These are phyloP conservation scores for Hypoxylon sp. DNA, from an alignment of 2,329 filamentous ascomycete genomes.

Conservation along the genomic window DNA sequence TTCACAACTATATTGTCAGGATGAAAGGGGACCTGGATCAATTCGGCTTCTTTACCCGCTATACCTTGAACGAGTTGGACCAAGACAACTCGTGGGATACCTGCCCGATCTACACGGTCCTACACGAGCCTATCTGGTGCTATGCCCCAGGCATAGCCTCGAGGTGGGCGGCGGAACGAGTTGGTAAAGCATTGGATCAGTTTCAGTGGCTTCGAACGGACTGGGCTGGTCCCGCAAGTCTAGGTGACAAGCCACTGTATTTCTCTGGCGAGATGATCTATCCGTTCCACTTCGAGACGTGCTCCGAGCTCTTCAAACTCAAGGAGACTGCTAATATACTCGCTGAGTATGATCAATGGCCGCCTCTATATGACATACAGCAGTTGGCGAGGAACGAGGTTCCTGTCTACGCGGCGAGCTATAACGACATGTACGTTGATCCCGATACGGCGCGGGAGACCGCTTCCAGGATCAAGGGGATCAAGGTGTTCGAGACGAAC, in stretches of 20 bases:
- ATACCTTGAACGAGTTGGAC: constrained; percentile 79
- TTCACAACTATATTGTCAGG: constrained; percentile 82
- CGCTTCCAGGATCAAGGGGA: constrained; percentile 79
- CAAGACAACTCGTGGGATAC: constrained; percentile 78
- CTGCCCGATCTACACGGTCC: constrained; percentile 84
- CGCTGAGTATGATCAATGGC: constrained; percentile 79
- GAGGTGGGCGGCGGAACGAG: constrained; percentile 80
- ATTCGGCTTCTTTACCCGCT: constrained; percentile 81
- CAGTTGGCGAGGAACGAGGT: constrained; percentile 83
- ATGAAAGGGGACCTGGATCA: constrained; percentile 80
- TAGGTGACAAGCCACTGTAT: constrained; percentile 69
- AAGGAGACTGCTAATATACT: constrained; percentile 78
- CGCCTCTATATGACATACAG: constrained; percentile 79
- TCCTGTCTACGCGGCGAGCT: constrained; percentile 88
- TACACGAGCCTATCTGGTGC: constrained; percentile 92
- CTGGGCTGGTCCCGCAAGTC: constrained; percentile 58
- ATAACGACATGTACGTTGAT: constrained; percentile 95
- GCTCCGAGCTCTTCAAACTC: constrained; percentile 80
- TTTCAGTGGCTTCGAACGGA: constrained; percentile 67
- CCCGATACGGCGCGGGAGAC: constrained; percentile 80
- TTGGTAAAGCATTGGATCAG: constrained; percentile 65
- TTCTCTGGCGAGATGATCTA: constrained; percentile 97
- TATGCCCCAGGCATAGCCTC: constrained; percentile 74
- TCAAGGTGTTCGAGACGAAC: constrained; percentile 88
- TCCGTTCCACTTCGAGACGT: constrained; percentile 86